Evolutionary conservation across 2,329 filamentous ascomycete species (phyloP), one percentile per base, ranked within the genome.

Genomic region (Xylaria sp.): DNA sequence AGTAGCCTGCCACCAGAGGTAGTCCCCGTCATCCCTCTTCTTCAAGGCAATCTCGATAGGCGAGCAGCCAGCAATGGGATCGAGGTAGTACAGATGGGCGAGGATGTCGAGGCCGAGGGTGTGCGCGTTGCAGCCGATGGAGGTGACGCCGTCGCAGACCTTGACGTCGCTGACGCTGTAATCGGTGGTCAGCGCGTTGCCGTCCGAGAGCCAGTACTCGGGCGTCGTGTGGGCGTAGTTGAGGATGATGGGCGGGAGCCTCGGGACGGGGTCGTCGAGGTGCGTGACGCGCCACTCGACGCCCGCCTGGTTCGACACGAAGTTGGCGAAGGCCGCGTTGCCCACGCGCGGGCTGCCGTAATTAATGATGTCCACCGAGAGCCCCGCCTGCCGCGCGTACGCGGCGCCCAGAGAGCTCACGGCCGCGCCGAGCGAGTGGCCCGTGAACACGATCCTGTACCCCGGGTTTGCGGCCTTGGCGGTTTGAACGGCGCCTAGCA

Each of bases 391-490:
- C 1, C 89, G 85, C 23, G 92, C 79, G 72, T 87, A 83, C 0
- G 84, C 87, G 0, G 84, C 87, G 0, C 84, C 90, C 4, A 93
- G 77, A 6, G 86, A 88, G 47, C 86, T 88, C 1, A 93, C 81
- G 6, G 90, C 90, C 29, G 83, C 91, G 57, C 91, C 91, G 3
- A 93, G 86, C 10, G 88, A 91, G 81, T 93, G 91, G 42, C 91
- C 91, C 0, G 89, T 89, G n/a, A 85, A 78, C 21, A 90, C 77
- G 75, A 92, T 75, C 54, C 78, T 78, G 81, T 85, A 91, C 57
- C 68, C 70, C 0, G 89, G 87, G 79, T 88, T 79, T 32, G 81
- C 77, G 1, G 76, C 74, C 48, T 76, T 77, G 2, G 87, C 87
- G 1, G 77, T 67, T 23, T 78, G 71, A 25, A 91, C 75, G 62